phyloP scores from a whole-genome alignment of 2,329 filamentous ascomycete genomes.

The Aschersonia sp. region DNA sequence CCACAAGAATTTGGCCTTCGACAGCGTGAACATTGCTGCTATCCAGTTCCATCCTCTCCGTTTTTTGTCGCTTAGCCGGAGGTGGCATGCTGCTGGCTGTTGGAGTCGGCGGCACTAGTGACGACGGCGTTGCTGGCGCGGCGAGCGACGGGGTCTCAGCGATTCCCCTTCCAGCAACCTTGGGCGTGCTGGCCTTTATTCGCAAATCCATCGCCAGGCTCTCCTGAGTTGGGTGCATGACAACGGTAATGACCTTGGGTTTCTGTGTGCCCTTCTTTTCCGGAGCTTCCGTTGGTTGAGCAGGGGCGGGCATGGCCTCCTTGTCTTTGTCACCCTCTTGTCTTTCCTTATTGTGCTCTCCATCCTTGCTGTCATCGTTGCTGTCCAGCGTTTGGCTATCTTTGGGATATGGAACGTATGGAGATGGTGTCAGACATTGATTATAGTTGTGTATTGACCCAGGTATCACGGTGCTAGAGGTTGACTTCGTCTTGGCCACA shows the following conservation, averaged over 20 bases:
- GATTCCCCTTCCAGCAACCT: constrained; percentile 22
- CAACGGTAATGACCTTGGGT: constrained; percentile 58
- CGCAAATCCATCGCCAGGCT: constrained; percentile 63
- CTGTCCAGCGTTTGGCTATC: constrained; percentile 28
- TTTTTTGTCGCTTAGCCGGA: constrained; percentile 54
- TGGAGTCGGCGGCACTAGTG: constrained; percentile 44
- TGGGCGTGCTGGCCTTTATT: constrained; percentile 60
- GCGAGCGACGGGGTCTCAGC: constrained; percentile 26
- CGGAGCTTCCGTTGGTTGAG: constrained; percentile 28
- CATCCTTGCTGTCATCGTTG: constrained; percentile 18
- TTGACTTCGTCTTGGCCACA: constrained; percentile 31
- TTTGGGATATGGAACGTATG: constrained; percentile 63
- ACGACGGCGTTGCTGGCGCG: constrained; percentile 54
- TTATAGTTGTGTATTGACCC: constrained; percentile 92
- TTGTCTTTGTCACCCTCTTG: constrained; percentile 30
- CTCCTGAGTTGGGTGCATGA: constrained; percentile 71
- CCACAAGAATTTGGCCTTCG: constrained; percentile 61
- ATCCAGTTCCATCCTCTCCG: constrained; percentile 62
- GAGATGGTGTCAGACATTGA: constrained; percentile 76
- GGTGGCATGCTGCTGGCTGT: constrained; percentile 43
- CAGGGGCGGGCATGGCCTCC: constrained; percentile 41
- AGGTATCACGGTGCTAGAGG: constrained; percentile 47
- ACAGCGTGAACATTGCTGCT: constrained; percentile 57
- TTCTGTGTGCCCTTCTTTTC: constrained; percentile 26
- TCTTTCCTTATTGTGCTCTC: constrained; percentile 13